Conservation (phyloP, 495 filamentous ascomycete genomes). For the Penicillium robsamsonii region DNA sequence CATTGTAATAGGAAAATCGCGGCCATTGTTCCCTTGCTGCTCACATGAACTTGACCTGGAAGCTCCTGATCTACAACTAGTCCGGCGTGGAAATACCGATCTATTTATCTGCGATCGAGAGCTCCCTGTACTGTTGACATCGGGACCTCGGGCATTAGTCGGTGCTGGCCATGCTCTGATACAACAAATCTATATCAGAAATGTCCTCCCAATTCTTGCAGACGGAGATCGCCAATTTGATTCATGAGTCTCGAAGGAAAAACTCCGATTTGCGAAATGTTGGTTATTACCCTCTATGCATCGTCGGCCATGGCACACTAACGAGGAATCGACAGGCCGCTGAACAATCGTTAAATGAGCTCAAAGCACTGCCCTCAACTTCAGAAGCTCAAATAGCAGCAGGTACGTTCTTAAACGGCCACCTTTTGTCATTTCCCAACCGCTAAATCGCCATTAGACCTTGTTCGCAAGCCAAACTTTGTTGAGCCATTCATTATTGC, state of each 20-base stretch:
- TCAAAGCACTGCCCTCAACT: constrained; percentile 73
- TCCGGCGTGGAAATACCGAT: not conserved
- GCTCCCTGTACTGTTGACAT: constrained; percentile 19
- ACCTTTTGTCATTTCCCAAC: not conserved
- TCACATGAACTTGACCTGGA: not conserved
- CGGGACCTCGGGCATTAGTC: constrained; percentile 18
- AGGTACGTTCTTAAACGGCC: constrained; percentile 51
- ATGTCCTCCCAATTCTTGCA: constrained; percentile 94
- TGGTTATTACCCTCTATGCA: constrained; percentile 21
- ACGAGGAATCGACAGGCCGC: constrained; percentile 62
- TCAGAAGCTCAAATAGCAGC: constrained; percentile 81
- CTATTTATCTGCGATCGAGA: not conserved
- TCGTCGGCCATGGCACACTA: constrained; percentile 16
- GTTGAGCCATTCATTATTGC: constrained; percentile 90
- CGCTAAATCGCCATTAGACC: constrained; percentile 57
- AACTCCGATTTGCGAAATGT: constrained; percentile 85
- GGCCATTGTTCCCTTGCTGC: not conserved
- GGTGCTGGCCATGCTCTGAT: constrained; percentile 39
- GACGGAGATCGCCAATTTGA: constrained; percentile 84
- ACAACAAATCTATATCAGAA: constrained; percentile 30
- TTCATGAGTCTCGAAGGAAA: constrained; percentile 94
- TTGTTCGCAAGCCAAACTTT: constrained; percentile 76
- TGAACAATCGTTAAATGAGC: constrained; percentile 87
- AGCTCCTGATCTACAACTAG: not conserved
- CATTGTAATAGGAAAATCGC: not conserved